Base-by-base conservation (phyloP, 495 filamentous ascomycete species). In the Aspergillus carlsbadensis region DNA sequence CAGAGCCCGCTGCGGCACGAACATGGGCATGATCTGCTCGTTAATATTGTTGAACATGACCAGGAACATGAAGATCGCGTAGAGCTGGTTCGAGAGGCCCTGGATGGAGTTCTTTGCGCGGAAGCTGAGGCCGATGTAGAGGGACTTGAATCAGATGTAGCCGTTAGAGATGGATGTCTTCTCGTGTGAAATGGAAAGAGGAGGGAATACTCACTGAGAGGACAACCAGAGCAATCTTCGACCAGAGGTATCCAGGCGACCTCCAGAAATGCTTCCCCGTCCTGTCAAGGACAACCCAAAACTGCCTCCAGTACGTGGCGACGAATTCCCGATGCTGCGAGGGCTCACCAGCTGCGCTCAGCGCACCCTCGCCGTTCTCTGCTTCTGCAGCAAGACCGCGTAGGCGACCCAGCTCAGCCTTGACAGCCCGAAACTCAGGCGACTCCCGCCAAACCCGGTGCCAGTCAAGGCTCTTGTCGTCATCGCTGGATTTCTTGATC, bases 401-500 rank as follows among this genome's bases (percentile, higher is more conserved):
- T 29, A 29, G 8, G 4, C 26, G 26, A 4, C 26, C 4, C 3
- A 29, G 26, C 26, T 29, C 4, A 4, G 26, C 26, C 8, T 29
- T 29, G 4, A 29, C 26, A 8, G 26, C 26, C 26, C 8, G 4
- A 8, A 29, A 85, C 70, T 96, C 92, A 26, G 81, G 71, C 60
- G 84, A 89, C 8, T 88, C 78, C 24, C 84, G 84, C 92, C 92
- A 98, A 10, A 85, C 76, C 43, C 86, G 65, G 63, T 82, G 80
- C 92, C 92, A 98, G 68, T 98, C 90, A 52, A 88, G 81, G 37
- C 89, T 81, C 49, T 83, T 87, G 56, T 80, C 67, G 13, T 83
- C 84, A 49, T 89, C 90, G 11, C 92, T 91, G 0, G 92, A 91
- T 17, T 90, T 90, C 57, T 92, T 92, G 63, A 93, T 96, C 41